Evolutionary conservation across 2,329 filamentous ascomycete genomes (phyloP), one percentile per base, ranked within the genome.

Genomic region (Nectriaceae sp.): DNA sequence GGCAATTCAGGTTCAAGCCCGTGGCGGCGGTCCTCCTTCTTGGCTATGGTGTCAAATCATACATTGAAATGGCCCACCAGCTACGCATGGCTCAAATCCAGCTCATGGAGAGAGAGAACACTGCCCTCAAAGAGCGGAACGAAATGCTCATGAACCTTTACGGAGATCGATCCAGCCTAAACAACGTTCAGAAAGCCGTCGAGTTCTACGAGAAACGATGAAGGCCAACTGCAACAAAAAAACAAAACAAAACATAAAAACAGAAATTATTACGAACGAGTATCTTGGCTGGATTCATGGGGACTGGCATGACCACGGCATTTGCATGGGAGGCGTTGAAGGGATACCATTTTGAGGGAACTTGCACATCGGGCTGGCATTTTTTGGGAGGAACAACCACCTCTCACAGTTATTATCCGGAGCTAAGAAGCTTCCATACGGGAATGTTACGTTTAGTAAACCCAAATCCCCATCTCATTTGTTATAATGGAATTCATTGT

Each of bases 81-180:
- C 64, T 61, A 22, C 65, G 61, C 21, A 49, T 56, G 19, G 60
- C 63, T 39, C 63, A 59, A 40, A 59, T 65, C 40, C 59, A 66
- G 46, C 58, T 60, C 46, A 62, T 54, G 16, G 69, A 74, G 47
- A 63, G 64, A 46, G 56, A 69, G 37, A 66, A 68, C 31, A 60
- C 57, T n/a, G 67, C 69, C 43, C 64, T 62, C 43, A 66, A 65
- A 51, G 63, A 64, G 33, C 65, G 65, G 40, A 70, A 76, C 49
- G 68, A 71, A 18, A 65, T 74, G 46, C 64, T 80, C 52, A 67
- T 77, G 63, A 71, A 78, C 29, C 71, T 76, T 47, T 80, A 79
- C 49, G 75, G 77, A 40, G 75, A 76, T 51, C 70, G 76, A 13
- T 72, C 72, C 21, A 78, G 71, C 52, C 65, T 80, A 4, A 70